Conservation (phyloP, 306 rosid species). For the Lathyrus oleraceus region DNA sequence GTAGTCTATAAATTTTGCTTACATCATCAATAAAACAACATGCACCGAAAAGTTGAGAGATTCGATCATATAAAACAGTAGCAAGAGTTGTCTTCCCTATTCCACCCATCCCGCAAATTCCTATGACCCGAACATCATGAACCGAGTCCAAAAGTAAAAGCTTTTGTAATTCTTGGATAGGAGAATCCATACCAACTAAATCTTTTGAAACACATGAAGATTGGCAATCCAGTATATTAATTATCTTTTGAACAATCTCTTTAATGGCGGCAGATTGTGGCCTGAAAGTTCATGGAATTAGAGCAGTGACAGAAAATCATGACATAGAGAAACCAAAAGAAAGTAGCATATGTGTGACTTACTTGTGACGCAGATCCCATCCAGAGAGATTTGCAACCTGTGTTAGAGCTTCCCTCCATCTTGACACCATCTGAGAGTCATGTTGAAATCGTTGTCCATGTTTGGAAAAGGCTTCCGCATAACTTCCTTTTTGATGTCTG, state of each 20-base stretch:
- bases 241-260: background rate
- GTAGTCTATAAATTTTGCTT: background rate
- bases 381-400: background rate
- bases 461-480: background rate
- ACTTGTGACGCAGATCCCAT: background rate
- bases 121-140: constrained; percentile 27
- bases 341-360: background rate
- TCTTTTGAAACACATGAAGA: background rate
- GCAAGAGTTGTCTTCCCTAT: constrained; percentile 36
- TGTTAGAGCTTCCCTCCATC: background rate
- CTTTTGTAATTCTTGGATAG: background rate
- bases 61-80: background rate
- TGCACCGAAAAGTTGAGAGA: background rate
- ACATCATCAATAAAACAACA: background rate
- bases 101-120: constrained; percentile 37
- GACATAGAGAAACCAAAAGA: background rate
- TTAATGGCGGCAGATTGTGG: background rate
- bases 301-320: background rate
- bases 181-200: background rate
- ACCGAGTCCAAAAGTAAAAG: background rate
- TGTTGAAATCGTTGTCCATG: too few relatives aligned
- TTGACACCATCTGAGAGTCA: background rate
- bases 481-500: background rate
- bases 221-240: background rate
- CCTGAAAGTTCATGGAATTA: background rate